These are phyloP conservation scores for Sporothrix brasiliensis DNA, from an alignment of 2,329 filamentous ascomycete genomes.

Conservation along the genomic window DNA sequence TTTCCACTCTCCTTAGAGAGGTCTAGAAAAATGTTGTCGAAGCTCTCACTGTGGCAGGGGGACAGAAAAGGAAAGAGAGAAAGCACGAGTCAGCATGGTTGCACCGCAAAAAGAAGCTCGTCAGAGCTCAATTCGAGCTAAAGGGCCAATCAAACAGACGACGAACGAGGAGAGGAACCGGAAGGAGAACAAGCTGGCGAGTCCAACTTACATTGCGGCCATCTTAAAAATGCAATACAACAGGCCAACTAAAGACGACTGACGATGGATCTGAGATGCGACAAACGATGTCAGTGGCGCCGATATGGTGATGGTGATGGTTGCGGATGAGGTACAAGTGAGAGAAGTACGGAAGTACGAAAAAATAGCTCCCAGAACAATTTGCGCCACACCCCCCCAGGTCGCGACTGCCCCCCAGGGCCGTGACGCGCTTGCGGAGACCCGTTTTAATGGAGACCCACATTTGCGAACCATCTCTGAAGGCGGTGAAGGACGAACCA, in stretches of 20 bases:
- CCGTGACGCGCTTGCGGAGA: slow-evolving; percentile 24
- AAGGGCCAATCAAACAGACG: not conserved
- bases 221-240: slow-evolving; percentile 26
- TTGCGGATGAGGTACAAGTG: not conserved
- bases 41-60: slow-evolving; percentile 71
- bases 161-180: not conserved
- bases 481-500: slow-evolving; percentile 2
- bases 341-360: not conserved
- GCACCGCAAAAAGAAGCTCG: not conserved
- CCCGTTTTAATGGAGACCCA: slow-evolving; percentile 29
- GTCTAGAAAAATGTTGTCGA: slow-evolving; percentile 96
- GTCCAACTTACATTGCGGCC: slow-evolving; percentile 31
- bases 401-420: slow-evolving; percentile 16
- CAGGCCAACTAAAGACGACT: not conserved
- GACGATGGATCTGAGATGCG: not conserved
- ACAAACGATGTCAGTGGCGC: not conserved
- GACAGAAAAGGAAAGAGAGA: not conserved
- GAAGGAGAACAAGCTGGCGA: not conserved
- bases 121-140: not conserved
- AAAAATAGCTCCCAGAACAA: slow-evolving; percentile 23
- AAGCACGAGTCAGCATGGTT: not conserved
- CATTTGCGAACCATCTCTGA: not conserved
- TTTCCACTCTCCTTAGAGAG: slow-evolving; percentile 90
- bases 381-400: slow-evolving; percentile 21
- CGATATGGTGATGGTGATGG: slow-evolving; percentile 7